Base-by-base conservation (phyloP, 768 basidiomycete species). In the Termitomyces sp. region DNA sequence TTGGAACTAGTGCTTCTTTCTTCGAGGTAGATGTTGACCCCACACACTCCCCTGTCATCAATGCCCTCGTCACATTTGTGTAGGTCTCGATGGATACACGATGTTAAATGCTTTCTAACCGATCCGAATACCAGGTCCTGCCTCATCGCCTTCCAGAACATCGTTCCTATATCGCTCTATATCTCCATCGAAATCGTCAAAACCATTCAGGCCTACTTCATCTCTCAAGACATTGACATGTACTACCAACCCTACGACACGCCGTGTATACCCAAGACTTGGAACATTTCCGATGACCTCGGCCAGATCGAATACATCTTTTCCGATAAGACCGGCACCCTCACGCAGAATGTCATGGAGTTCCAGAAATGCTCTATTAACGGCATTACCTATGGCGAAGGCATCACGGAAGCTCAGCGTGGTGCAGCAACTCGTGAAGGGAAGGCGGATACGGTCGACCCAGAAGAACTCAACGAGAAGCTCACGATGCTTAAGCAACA, bases 161-260 rank as follows among this genome's bases (percentile, higher is more conserved):
- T 97, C 67, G 89, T 98, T 13, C 95, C 95, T 22, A 88, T 97
- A 54, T 94, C 94, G 3, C 81, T 98, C 22, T 96, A 96, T 76
- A 97, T 98, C 66, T 95, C 95, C 45, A 94, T 97, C 66, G 95
- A 98, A 73, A 91, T 97, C 60, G 94, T 97, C 77, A 97, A 97
- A 76, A 97, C 95, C 1, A 92, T 96, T 53, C 95, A 97, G 68
- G 95, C 95, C 3, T 96, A 84, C 74, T 96, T 97, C 76, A 98
- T 97, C 66, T 90, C 89, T 7, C 93, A 96, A 68, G 95, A 98
- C 66, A 64, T 94, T 60, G 95, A 98, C 69, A 95, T 98, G 93
- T 97, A 93, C 76, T 97, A 97, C 73, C 75, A 81, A 55, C 84
- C 88, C 35, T 87, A 88, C 68, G 86, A 97, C 66, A 87, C 91